Percentiles rank a stretch among this genome's conserved stretches.
Conservation (phyloP, 2,329 filamentous ascomycete species). For the Alternaria postmessia region DNA sequence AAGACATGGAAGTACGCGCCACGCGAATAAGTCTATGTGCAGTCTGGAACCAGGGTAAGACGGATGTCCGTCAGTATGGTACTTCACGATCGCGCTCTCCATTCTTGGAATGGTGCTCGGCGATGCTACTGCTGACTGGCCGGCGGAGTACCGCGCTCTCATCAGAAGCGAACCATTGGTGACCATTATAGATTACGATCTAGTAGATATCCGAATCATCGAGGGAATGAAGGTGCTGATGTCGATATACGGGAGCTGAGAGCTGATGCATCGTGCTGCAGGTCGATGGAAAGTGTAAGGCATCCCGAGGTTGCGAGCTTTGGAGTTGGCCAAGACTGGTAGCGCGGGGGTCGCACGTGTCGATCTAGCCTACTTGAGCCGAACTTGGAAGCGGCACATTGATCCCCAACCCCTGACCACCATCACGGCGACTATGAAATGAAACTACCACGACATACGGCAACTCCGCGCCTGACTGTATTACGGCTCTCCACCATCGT, state of each 20-base stretch:
- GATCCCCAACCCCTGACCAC: neutral
- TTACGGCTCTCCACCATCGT: slow-evolving; percentile 3
- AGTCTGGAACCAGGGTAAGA: neutral
- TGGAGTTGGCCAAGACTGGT: neutral
- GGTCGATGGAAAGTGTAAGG: neutral
- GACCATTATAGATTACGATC: too few relatives aligned
- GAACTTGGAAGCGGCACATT: neutral
- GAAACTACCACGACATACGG: neutral
- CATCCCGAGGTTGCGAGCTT: neutral
- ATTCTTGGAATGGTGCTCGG: neutral
- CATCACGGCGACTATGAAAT: neutral
- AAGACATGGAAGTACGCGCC: neutral
- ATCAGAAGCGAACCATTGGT: neutral
- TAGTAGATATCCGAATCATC: neutral
- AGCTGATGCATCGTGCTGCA: neutral
- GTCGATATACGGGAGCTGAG: neutral
- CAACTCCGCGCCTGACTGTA: neutral
- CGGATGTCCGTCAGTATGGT: slow-evolving; percentile 1
- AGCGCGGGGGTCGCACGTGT: neutral
- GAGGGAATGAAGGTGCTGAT: neutral
- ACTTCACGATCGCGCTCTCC: neutral
- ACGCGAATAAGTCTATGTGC: neutral
- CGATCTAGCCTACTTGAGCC: neutral
- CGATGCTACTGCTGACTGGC: neutral
- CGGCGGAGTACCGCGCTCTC: slow-evolving; percentile 1